Evolutionary conservation across 306 rosid species (phyloP).

Genomic region (Sophora flavescens): DNA sequence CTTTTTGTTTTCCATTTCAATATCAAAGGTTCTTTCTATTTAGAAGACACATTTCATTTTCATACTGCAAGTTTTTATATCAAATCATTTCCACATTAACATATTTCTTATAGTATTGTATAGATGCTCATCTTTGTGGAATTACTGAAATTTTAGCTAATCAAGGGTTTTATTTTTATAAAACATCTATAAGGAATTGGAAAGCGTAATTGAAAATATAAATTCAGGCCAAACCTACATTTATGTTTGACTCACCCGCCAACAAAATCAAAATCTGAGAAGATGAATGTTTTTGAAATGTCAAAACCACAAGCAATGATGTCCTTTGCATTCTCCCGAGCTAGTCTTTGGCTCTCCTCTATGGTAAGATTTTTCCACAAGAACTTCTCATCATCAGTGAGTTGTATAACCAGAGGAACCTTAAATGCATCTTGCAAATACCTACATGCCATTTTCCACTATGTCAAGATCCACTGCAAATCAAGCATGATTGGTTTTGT

Average conservation of each 20-base stretch:
- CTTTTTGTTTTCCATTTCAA: too few relatives aligned
- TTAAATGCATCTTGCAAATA: conserved; percentile 96
- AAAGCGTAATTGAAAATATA: conserved; percentile 32
- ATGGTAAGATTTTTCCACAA: conserved; percentile 86
- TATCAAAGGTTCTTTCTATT: too few relatives aligned
- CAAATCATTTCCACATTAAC: too few relatives aligned
- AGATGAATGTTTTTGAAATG: conserved; percentile 82
- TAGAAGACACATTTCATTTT: too few relatives aligned
- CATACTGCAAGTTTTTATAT: too few relatives aligned
- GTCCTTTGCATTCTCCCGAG: conserved; percentile 90
- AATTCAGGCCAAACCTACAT: conserved; percentile 14
- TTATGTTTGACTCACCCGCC: conserved; percentile 75
- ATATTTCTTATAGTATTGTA: too few relatives aligned
- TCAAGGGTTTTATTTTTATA: conserved; percentile 20
- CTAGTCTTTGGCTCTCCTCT: conserved; percentile 88
- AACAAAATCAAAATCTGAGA: conserved; percentile 77
- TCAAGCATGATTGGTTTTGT: background rate
- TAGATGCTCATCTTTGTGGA: background rate
- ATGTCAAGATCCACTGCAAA: conserved; percentile 36
- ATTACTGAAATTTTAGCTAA: background rate
- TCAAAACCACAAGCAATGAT: conserved; percentile 99
- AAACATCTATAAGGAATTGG: background rate
- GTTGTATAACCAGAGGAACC: conserved; percentile 95
- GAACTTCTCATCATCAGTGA: conserved; percentile 95
- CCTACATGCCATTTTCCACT: conserved; percentile 52